These are phyloP conservation scores for Lipomyces kockii DNA, from an alignment of 805 yeast species.

Conservation along the genomic window DNA sequence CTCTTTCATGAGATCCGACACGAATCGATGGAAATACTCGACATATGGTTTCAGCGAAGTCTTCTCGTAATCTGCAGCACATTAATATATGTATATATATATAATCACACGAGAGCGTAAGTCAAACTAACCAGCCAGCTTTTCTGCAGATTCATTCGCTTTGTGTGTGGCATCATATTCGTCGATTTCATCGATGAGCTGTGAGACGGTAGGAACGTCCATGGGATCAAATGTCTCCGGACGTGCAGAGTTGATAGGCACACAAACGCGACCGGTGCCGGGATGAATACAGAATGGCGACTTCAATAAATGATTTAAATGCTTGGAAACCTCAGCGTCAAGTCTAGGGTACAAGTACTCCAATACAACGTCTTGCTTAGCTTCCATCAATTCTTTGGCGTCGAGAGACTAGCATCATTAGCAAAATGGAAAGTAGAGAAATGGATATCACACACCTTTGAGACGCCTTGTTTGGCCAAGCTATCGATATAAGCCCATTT, in stretches of 20 bases:
- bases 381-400: constrained; percentile 60
- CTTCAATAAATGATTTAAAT: constrained; percentile 86
- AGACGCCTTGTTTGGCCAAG: constrained; percentile 50
- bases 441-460: constrained; percentile 21
- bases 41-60: constrained; percentile 75
- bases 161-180: constrained; percentile 25
- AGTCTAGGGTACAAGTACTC: constrained; percentile 86
- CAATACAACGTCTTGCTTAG: constrained; percentile 80
- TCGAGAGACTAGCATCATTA: constrained; percentile 42
- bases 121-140: constrained; percentile 13
- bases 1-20: constrained; percentile 58
- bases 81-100: neutral
- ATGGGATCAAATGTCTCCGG: constrained; percentile 70
- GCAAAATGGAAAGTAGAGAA: constrained; percentile 34
- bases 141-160: constrained; percentile 14
- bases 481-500: constrained; percentile 78
- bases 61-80: constrained; percentile 56
- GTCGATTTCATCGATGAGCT: constrained; percentile 68
- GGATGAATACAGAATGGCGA: constrained; percentile 98
- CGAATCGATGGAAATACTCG: constrained; percentile 67
- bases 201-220: constrained; percentile 73
- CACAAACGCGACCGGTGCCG: constrained; percentile 87
- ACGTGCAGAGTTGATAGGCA: constrained; percentile 58
- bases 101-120: neutral
- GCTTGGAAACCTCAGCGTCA: constrained; percentile 90